phyloP scores from a whole-genome alignment of 2,329 filamentous ascomycete species.

The Talaromyces sp. region DNA sequence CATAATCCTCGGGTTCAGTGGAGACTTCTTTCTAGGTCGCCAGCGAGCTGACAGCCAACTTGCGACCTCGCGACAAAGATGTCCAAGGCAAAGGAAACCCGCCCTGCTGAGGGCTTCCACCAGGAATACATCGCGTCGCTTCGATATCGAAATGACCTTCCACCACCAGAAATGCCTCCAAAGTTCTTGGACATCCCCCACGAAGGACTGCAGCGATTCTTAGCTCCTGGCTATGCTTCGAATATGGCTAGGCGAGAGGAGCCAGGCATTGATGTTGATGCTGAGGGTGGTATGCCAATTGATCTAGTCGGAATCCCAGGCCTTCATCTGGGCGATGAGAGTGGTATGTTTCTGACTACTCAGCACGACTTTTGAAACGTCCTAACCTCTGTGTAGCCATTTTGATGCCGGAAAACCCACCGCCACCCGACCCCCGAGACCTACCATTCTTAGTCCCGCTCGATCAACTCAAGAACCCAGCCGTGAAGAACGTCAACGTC shows the following conservation, averaged over 20 bases:
- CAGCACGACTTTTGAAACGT: not conserved
- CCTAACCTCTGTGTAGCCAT: constrained; percentile 60
- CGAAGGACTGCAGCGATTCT: constrained; percentile 86
- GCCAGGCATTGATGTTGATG: constrained; percentile 94
- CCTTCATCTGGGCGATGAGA: constrained; percentile 92
- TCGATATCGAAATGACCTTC: constrained; percentile 91
- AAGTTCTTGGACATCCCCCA: constrained; percentile 98
- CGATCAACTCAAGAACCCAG: constrained; percentile 79
- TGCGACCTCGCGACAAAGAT: constrained; percentile 26
- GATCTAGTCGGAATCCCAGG: constrained; percentile 93
- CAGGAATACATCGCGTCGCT: constrained; percentile 98
- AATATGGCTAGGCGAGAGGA: constrained; percentile 87
- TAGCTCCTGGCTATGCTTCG: constrained; percentile 84
- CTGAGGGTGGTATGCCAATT: constrained; percentile 95
- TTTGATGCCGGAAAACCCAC: constrained; percentile 70
- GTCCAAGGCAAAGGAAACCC: constrained; percentile 42
- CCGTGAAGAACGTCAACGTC: constrained; percentile 71
- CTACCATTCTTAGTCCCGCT: constrained; percentile 79
- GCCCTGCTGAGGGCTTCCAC: constrained; percentile 57
- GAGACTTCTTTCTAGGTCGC: not conserved
- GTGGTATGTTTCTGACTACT: constrained; percentile 58
- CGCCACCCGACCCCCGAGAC: constrained; percentile 77
- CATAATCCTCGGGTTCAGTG: not conserved
- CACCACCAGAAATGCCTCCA: constrained; percentile 87
- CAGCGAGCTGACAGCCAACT: not conserved